Percentiles rank a stretch among this genome's conserved stretches.
Evolutionary conservation across 1,139 yeast species (phyloP).

Genomic region (Protomyces pachydermus): DNA sequence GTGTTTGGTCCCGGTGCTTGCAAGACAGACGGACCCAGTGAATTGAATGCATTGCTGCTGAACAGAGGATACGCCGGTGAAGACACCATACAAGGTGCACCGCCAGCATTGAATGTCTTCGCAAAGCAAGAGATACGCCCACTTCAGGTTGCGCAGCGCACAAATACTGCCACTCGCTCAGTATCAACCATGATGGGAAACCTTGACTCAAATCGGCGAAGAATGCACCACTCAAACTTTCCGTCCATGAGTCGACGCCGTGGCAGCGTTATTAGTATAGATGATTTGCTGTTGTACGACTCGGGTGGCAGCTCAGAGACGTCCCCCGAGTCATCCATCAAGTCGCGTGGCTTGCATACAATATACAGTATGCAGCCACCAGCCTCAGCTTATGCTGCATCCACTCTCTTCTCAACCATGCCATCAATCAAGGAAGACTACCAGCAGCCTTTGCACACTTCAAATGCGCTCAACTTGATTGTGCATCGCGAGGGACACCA

Average conservation of each 20-base stretch:
- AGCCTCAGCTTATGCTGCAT: background rate
- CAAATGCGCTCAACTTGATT: background rate
- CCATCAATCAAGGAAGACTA: background rate
- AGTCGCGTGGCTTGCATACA: background rate
- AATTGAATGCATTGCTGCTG: constrained; percentile 10
- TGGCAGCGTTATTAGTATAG: background rate
- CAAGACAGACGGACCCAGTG: background rate
- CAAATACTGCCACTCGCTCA: background rate
- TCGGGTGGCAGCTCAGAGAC: background rate
- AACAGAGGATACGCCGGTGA: constrained; percentile 15
- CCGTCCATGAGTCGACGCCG: background rate
- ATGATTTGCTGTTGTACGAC: background rate
- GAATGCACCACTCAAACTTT: background rate
- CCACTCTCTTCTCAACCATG: background rate
- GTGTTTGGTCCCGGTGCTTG: constrained; percentile 11
- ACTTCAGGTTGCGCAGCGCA: background rate
- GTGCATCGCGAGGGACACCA: constrained; percentile 5
- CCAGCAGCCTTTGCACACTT: background rate
- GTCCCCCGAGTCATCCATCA: background rate
- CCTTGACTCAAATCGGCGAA: background rate
- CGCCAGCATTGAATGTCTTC: background rate
- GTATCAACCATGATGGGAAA: background rate
- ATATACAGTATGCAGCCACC: background rate
- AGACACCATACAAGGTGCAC: background rate
- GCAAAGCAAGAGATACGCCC: background rate